Evolutionary conservation across 768 basidiomycete genomes (phyloP), one percentile per base, ranked within the genome.

Genomic region (Termitomyces heimii): DNA sequence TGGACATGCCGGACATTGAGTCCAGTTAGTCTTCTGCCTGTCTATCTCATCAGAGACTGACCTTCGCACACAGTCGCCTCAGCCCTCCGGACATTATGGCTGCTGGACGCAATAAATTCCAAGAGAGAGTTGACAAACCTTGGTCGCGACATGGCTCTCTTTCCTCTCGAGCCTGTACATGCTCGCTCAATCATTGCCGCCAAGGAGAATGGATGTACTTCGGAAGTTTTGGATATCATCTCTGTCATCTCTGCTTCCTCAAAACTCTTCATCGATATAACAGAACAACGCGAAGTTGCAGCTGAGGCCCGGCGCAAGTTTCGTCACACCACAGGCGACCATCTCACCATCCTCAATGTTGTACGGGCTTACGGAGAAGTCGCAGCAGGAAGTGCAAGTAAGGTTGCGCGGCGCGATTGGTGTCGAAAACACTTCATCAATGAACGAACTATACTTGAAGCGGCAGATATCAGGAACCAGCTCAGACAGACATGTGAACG

Each of bases 131-230:
- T 99, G 53, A 97, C 94, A 0, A 63, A 76, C 0, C 70, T 89
- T 4, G 97, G 97, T 2, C 82, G 84, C 5, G 74, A 84, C 60
- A 98, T 99, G 91, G 87, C 94, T 3, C 66, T 75, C n/a, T 92
- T 95, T 66, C 97, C 97, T 2, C 81, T 97, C n/a, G 94, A 98
- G 62, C 94, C 96, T 1, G 73, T 83, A 32, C 81, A 86, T 54
- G 84, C 94, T 0, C 85, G 92, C 31, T 81, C 88, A 42, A 72
- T 98, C 32, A 74, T 98, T 53, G 88, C 89, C 14, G 90, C 96
- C 0, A 80, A 82, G 65, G 78, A 81, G 20, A 74, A 85, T 53
- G 81, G 79, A 1, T 98, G 93, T 73, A 83, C 88, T 0, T 66
- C 75, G 18, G 93, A 96, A 70, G 78, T 96, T 39, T 75, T 98